Percentiles rank a stretch among this genome's conserved stretches.
Conservation (phyloP, 495 filamentous ascomycete species). For the Daldinia bambusicola region DNA sequence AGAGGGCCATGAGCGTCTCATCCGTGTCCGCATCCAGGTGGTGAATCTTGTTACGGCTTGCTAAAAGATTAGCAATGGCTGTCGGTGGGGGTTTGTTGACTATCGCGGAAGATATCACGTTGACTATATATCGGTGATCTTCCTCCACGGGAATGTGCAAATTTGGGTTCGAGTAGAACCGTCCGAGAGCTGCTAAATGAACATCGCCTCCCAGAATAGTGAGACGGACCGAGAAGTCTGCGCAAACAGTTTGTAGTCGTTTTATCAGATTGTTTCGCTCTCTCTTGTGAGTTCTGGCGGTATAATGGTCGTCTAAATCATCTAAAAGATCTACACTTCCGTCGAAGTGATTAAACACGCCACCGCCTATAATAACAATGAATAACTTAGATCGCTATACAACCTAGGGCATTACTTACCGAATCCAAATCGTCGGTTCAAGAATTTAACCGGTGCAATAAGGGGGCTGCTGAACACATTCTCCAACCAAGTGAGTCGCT, state of each 20-base stretch:
- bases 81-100: slow-evolving; percentile 92
- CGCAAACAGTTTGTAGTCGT: slow-evolving; percentile 76
- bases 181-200: slow-evolving; percentile 89
- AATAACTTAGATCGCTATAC: not conserved
- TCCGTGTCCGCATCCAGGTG: slow-evolving; percentile 86
- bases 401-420: slow-evolving; percentile 42
- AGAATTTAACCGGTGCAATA: slow-evolving; percentile 83
- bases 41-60: slow-evolving; percentile 89
- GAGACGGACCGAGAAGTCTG: slow-evolving; percentile 77
- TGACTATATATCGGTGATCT: slow-evolving; percentile 96
- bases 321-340: slow-evolving; percentile 90
- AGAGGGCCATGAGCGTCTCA: slow-evolving; percentile 87
- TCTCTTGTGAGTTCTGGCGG: slow-evolving; percentile 87
- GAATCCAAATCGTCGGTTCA: slow-evolving; percentile 91
- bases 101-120: slow-evolving; percentile 87
- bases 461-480: slow-evolving; percentile 87
- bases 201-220: slow-evolving; percentile 94
- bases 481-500: slow-evolving; percentile 89
- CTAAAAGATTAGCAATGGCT: slow-evolving; percentile 88
- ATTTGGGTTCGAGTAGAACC: slow-evolving; percentile 91
- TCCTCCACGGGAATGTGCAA: slow-evolving; percentile 79
- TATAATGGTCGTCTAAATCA: slow-evolving; percentile 96
- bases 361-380: slow-evolving; percentile 62
- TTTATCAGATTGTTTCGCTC: slow-evolving; percentile 81
- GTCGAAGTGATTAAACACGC: slow-evolving; percentile 93